A percentile compares a stretch with the other conserved stretches of the same genome.
phyloP scores from a whole-genome alignment of 805 yeast species.

The Starmerella lactis-condensi region DNA sequence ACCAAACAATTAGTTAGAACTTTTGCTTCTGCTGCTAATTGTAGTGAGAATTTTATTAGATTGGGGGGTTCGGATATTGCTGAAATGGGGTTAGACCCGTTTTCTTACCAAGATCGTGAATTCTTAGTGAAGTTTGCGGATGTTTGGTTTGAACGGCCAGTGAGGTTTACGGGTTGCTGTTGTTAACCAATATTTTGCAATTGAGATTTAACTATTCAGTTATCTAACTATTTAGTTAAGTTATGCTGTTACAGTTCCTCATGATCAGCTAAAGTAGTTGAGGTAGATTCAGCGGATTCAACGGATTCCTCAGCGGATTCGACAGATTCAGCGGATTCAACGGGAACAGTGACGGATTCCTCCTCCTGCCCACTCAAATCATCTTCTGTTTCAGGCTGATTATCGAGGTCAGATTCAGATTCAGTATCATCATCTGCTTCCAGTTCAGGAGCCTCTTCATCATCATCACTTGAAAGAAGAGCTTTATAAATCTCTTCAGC shows the following conservation, averaged over 20 bases:
- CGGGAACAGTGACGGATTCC: too few relatives aligned
- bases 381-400: neutral
- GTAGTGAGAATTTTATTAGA: conserved; percentile 14
- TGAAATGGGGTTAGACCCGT: conserved; percentile 44
- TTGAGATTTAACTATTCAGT: too few relatives aligned
- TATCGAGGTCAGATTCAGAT: neutral
- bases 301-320: too few relatives aligned
- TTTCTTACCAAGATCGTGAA: conserved; percentile 28
- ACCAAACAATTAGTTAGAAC: conserved; percentile 29
- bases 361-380: too few relatives aligned
- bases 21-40: conserved; percentile 25
- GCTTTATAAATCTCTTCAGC: conserved; percentile 9
- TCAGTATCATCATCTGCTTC: neutral
- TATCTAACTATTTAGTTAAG: too few relatives aligned
- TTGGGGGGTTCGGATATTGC: conserved; percentile 31
- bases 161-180: conserved; percentile 25
- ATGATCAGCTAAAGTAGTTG: too few relatives aligned
- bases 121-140: conserved; percentile 29
- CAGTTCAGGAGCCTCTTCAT: neutral
- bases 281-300: too few relatives aligned
- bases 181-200: too few relatives aligned
- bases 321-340: too few relatives aligned
- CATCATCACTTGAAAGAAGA: neutral
- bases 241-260: too few relatives aligned
- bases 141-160: conserved; percentile 32